Conservation (phyloP, 1,284 basidiomycete genomes). For the Sparassis latifolia region DNA sequence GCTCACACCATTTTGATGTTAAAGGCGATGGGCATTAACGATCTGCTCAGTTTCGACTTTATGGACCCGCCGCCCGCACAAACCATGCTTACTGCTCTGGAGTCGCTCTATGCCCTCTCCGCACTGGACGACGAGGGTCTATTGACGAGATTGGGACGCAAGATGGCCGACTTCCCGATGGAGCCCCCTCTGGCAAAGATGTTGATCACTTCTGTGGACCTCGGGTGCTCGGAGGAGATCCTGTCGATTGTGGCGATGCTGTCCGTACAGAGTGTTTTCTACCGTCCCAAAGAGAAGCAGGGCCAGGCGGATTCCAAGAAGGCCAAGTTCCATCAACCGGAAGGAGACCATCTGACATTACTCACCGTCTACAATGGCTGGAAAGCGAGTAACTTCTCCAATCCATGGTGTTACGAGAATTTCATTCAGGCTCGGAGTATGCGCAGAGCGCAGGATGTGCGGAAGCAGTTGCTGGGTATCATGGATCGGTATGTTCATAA, state of each 20-base stretch:
- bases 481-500: constrained; percentile 80
- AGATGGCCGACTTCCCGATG: constrained; percentile 99
- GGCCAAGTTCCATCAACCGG: constrained; percentile 96
- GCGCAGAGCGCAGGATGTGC: constrained; percentile 95
- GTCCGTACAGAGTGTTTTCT: constrained; percentile 94
- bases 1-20: constrained; percentile 91
- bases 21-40: constrained; percentile 99
- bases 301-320: constrained; percentile 98
- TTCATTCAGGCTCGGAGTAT: constrained; percentile 97
- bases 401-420: constrained; percentile 97
- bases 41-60: constrained; percentile 96
- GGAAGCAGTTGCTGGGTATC: constrained; percentile 95
- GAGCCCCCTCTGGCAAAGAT: constrained; percentile 96
- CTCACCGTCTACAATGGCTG: constrained; percentile 98
- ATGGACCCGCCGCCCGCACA: constrained; percentile 98
- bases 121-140: constrained; percentile 96
- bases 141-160: constrained; percentile 88
- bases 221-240: constrained; percentile 96
- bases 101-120: constrained; percentile 90
- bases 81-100: constrained; percentile 92
- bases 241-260: constrained; percentile 97
- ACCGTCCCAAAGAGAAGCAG: constrained; percentile 98
- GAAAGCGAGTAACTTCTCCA: constrained; percentile 92
- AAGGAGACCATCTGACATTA: constrained; percentile 94
- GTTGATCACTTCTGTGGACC: constrained; percentile 96